These are phyloP conservation scores for Daldinia vernicosa DNA, from an alignment of 495 filamentous ascomycete genomes.

Conservation along the genomic window DNA sequence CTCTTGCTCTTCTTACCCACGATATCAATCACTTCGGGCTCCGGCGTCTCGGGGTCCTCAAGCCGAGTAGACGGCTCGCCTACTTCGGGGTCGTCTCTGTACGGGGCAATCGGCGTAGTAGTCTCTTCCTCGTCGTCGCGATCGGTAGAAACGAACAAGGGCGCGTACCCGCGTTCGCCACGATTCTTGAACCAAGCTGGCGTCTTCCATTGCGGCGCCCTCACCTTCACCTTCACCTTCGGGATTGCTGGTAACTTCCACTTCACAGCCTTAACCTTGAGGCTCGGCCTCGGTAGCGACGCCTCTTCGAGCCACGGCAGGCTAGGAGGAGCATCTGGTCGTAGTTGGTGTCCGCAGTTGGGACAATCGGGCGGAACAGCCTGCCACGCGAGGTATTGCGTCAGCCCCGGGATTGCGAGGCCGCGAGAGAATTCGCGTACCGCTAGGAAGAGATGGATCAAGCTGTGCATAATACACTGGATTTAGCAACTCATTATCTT, in stretches of 20 bases:
- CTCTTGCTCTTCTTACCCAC: constrained; percentile 36
- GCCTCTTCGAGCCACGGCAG: constrained; percentile 52
- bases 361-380: constrained; percentile 52
- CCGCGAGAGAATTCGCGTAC: constrained; percentile 51
- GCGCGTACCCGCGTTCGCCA: constrained; percentile 20
- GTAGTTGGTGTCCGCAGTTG: constrained; percentile 50
- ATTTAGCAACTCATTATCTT: constrained; percentile 9
- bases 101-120: constrained; percentile 12
- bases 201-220: constrained; percentile 42
- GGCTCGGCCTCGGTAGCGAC: constrained; percentile 32
- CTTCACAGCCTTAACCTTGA: constrained; percentile 15
- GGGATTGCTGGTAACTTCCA: constrained; percentile 36
- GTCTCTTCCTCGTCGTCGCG: constrained; percentile 31
- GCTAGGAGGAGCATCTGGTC: constrained; percentile 44
- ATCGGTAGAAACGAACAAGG: constrained; percentile 43
- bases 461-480: constrained; percentile 25
- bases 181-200: constrained; percentile 44
- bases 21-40: constrained; percentile 36
- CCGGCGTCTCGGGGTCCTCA: constrained; percentile 21
- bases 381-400: constrained; percentile 51
- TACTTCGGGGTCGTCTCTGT: constrained; percentile 37
- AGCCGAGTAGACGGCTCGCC: constrained; percentile 23
- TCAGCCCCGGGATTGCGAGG: constrained; percentile 48
- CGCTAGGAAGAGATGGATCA: constrained; percentile 52
- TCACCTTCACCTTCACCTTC: constrained; percentile 32